phyloP scores from a whole-genome alignment of 352 stramenopile genomes.

The Globisporangium spinosum region DNA sequence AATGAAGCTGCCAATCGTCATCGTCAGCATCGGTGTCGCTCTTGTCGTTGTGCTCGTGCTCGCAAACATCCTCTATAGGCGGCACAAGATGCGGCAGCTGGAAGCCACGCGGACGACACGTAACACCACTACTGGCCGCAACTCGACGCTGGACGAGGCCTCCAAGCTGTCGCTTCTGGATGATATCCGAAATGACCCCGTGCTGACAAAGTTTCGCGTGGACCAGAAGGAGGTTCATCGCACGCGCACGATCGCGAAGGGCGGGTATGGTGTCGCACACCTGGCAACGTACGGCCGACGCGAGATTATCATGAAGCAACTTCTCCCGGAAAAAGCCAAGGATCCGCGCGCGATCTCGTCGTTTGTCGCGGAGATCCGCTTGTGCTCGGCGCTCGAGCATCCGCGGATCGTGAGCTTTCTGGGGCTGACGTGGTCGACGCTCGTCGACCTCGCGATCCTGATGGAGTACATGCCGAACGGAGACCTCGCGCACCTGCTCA shows the following conservation, averaged over 20 bases:
- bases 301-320: slow-evolving; percentile 20
- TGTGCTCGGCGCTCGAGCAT: slow-evolving; percentile 21
- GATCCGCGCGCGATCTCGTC: slow-evolving; percentile 24
- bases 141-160: slow-evolving; percentile 16
- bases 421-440: slow-evolving; percentile 23
- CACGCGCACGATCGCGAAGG: slow-evolving; percentile 38
- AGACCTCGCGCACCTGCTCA: slow-evolving; percentile 24
- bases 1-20: slow-evolving; percentile 7
- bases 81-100: slow-evolving; percentile 14
- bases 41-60: slow-evolving; percentile 8
- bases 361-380: slow-evolving; percentile 27
- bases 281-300: slow-evolving; percentile 35
- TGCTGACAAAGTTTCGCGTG: slow-evolving; percentile 46
- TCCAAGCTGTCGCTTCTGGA: slow-evolving; percentile 31
- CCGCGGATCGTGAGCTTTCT: slow-evolving; percentile 29
- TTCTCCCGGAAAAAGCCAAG: slow-evolving; percentile 18
- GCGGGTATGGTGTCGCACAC: slow-evolving; percentile 53
- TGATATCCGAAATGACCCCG: slow-evolving; percentile 48
- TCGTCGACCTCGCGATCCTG: slow-evolving; percentile 21
- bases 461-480: slow-evolving; percentile 35
- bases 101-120: slow-evolving; percentile 11
- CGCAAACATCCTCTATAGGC: slow-evolving; percentile 13
- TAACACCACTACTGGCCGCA: slow-evolving; percentile 4
- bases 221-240: slow-evolving; percentile 39
- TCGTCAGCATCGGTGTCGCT: slow-evolving; percentile 7